These are phyloP conservation scores for Zopfochytrium polystomum DNA, from an alignment of 371 early-diverging fungal species.

Conservation along the genomic window DNA sequence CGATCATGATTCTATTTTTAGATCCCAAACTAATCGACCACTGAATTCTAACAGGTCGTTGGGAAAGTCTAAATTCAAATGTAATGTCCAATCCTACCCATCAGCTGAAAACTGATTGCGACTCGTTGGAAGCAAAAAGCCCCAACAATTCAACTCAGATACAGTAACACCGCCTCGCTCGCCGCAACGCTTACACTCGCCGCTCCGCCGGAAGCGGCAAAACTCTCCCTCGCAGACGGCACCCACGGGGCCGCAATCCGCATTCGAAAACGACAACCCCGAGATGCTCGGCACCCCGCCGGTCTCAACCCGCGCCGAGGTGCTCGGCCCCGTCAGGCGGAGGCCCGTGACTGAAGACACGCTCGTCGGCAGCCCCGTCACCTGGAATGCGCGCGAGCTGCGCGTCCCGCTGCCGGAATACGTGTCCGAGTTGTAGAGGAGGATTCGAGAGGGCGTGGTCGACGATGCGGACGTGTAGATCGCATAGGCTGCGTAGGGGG, in stretches of 20 bases:
- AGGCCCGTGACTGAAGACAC: neutral
- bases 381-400: neutral
- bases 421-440: neutral
- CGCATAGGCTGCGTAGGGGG: conserved; percentile 7
- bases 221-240: neutral
- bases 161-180: too few species aligned
- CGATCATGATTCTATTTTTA: too few species aligned
- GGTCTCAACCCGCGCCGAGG: neutral
- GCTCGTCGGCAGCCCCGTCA: neutral
- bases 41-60: too few species aligned
- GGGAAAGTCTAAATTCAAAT: too few species aligned
- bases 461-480: neutral
- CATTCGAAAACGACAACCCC: neutral
- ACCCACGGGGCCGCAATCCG: neutral
- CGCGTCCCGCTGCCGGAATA: neutral
- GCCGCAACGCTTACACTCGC: neutral
- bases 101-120: too few species aligned
- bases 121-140: too few species aligned
- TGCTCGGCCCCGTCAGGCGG: neutral
- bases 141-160: too few species aligned
- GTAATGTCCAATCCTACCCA: too few species aligned
- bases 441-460: neutral
- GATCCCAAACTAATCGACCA: too few species aligned
- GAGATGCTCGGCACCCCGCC: neutral
- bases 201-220: neutral